A percentile compares a stretch with the other conserved stretches of the same genome.
phyloP scores from a whole-genome alignment of 2,329 filamentous ascomycete species.

The Cladosporium sp. region DNA sequence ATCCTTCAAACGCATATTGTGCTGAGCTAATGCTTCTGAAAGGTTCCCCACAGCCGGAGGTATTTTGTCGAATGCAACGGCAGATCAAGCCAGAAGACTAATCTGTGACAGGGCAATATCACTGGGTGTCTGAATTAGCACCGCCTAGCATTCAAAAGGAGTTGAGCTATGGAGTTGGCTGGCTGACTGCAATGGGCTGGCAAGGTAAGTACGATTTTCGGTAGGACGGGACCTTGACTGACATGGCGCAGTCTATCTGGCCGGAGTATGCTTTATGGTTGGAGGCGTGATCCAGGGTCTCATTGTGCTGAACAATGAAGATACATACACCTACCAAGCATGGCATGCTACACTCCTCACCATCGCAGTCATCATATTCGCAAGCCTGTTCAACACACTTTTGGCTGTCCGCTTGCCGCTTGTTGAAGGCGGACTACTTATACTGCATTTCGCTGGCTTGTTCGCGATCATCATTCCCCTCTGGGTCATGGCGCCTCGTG shows the following conservation, averaged over 20 bases:
- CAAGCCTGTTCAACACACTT: slow-evolving; percentile 46
- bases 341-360: slow-evolving; percentile 54
- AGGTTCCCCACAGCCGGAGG: slow-evolving; percentile 14
- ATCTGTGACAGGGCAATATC: slow-evolving; percentile 33
- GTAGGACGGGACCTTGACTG: not conserved
- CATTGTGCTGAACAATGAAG: slow-evolving; percentile 36
- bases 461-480: slow-evolving; percentile 54
- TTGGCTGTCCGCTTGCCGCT: slow-evolving; percentile 46
- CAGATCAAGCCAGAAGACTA: not conserved
- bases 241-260: slow-evolving; percentile 39
- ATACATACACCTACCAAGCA: slow-evolving; percentile 35
- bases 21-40: not conserved
- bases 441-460: slow-evolving; percentile 54
- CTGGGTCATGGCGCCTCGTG: slow-evolving; percentile 43
- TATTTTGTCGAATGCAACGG: not conserved
- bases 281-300: slow-evolving; percentile 43
- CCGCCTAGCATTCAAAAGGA: slow-evolving; percentile 42
- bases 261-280: slow-evolving; percentile 43
- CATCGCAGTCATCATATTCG: slow-evolving; percentile 43
- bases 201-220: not conserved
- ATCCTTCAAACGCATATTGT: not conserved
- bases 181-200: slow-evolving; percentile 43
- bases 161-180: slow-evolving; percentile 48
- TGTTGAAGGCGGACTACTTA: slow-evolving; percentile 50
- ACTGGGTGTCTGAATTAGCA: slow-evolving; percentile 47